Evolutionary conservation across 164 flowering plant species (phyloP).

Genomic region (Piper betle): DNA sequence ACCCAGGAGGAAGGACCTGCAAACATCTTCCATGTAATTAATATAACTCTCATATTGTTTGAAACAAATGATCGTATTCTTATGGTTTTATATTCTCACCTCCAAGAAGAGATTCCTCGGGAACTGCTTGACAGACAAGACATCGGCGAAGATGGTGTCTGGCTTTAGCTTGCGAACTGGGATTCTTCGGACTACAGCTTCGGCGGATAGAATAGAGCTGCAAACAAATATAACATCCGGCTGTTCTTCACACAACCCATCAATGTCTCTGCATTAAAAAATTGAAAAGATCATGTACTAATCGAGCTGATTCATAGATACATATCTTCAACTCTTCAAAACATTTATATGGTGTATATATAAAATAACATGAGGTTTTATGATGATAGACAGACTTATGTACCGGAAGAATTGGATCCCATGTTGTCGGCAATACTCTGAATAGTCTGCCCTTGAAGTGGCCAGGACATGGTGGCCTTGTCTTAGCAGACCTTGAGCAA

Average conservation of each 20-base stretch:
- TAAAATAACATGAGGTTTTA: no score
- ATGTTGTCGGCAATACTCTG: conserved; percentile 14
- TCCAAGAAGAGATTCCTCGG: conserved; percentile 24
- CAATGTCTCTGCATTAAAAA: conserved; percentile 10
- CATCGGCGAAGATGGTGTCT: conserved; percentile 26
- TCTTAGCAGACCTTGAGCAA: conserved; percentile 15
- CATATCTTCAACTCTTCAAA: background rate
- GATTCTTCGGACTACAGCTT: conserved; percentile 18
- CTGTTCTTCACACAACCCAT: conserved; percentile 20
- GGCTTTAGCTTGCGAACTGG: conserved; percentile 24
- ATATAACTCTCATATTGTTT: no score
- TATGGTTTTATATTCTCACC: conserved; percentile 3
- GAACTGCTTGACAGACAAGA: conserved; percentile 28
- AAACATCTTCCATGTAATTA: background rate
- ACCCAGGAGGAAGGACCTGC: conserved; percentile 24
- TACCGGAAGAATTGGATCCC: conserved; percentile 18
- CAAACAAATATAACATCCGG: conserved; percentile 26
- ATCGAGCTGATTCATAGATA: background rate
- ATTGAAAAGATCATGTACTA: background rate
- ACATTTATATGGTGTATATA: background rate
- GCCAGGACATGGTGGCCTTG: conserved; percentile 25
- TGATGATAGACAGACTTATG: background rate
- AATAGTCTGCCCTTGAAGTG: conserved; percentile 21
- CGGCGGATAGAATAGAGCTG: conserved; percentile 27
- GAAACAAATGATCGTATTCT: no score